These are phyloP conservation scores for Cyclotella choctawhatcheeana DNA, from an alignment of 108 stramenopile species.

Conservation along the genomic window DNA sequence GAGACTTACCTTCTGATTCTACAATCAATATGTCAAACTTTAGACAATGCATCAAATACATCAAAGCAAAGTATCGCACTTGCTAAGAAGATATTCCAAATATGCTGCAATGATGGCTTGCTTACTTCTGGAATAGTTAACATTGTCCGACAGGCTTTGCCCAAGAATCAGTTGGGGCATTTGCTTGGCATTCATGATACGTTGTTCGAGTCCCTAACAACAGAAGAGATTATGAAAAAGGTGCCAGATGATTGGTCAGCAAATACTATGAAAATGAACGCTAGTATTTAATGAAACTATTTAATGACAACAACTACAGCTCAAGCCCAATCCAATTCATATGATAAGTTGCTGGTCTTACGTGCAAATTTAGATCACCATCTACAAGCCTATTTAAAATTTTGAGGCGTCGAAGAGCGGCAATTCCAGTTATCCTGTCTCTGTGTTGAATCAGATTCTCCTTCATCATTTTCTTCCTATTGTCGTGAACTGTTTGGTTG, in stretches of 20 bases:
- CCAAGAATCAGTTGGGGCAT: conserved; percentile 21
- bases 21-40: conserved; percentile 38
- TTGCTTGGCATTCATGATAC: conserved; percentile 2
- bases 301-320: not conserved
- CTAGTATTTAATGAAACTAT: not conserved
- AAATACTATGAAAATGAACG: not conserved
- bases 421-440: conserved; percentile 32
- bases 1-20: conserved; percentile 19
- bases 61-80: conserved; percentile 8
- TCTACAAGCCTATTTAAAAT: conserved; percentile 43
- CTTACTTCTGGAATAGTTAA: conserved; percentile 16
- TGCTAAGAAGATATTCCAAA: conserved; percentile 9
- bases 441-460: conserved; percentile 43
- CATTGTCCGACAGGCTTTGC: conserved; percentile 16
- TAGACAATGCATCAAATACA: conserved; percentile 11
- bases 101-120: conserved; percentile 34
- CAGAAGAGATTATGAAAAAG: not conserved
- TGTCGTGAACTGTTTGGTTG: conserved; percentile 54
- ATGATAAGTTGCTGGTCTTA: conserved; percentile 37
- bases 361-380: conserved; percentile 46
- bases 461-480: conserved; percentile 53
- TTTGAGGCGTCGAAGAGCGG: conserved; percentile 37
- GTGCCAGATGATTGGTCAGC: conserved; percentile 1
- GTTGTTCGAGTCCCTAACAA: not conserved
- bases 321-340: conserved; percentile 38